Evolutionary conservation across 306 rosid species (phyloP), one percentile per base, ranked within the genome.

Genomic region (Neltuma alba): DNA sequence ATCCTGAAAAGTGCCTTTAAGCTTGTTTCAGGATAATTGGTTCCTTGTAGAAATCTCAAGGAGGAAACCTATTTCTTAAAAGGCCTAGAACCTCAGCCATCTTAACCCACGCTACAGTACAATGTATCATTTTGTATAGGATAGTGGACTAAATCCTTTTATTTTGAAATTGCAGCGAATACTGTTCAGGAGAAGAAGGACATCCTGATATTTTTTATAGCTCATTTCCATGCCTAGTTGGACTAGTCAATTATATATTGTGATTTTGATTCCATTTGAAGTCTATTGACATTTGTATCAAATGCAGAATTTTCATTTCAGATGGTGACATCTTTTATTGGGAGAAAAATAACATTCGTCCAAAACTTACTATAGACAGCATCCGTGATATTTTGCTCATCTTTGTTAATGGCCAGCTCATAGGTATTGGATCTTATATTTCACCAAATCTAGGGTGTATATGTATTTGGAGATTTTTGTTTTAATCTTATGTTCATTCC

Each of bases 331-430:
- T 94, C 68, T 65, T 86, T 54, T 92, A 83, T 82, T 94, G 99
- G 99, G 86, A 91, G 81, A 86, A 92, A 84, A 90, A 82, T 66
- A 65, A 78, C 62, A 72, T 80, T 70, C 75, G 36, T 74, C 97
- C 97, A 38, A 85, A 88, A 71, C 86, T 94, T 75, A 80, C 45
- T 52, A 82, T 94, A 58, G 97, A 89, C 80, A 80, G 90, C 77
- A 74, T 88, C 87, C 94, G 99, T 18, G 99, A 94, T 50, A 85
- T 94, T 75, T 83, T 94, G 76, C 91, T 83, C n/a, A 80, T 92
- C 63, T 91, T 87, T 48, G 84, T 94, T 78, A 94, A 94, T 85
- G 93, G 95, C 69, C 88, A 90, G 77, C 90, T 91, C 84, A 69
- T 85, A 87, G 99, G 99, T 94, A 87, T 89, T 80, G 77, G 67